These are phyloP conservation scores for Gentiana macrophylla DNA, from an alignment of 257 asterid genomes.

Conservation along the genomic window DNA sequence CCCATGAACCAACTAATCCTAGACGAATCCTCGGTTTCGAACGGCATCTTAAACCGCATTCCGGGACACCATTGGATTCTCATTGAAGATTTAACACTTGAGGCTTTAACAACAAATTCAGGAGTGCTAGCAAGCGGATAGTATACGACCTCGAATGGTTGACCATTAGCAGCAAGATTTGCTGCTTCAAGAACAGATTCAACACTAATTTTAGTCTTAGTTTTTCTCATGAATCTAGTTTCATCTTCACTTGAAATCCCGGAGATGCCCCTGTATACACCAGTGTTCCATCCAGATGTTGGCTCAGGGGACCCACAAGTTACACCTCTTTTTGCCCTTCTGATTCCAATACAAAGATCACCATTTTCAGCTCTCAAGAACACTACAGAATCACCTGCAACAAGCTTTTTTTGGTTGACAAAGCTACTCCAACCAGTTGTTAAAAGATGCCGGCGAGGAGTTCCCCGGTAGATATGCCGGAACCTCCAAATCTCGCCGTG, in stretches of 20 bases:
- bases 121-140: conserved; percentile 70
- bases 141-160: conserved; percentile 54
- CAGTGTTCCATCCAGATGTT: conserved; percentile 53
- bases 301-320: conserved; percentile 31
- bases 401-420: conserved; percentile 75
- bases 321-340: conserved; percentile 63
- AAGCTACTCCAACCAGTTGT: conserved; percentile 85
- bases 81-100: conserved; percentile 53
- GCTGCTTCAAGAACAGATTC: conserved; percentile 55
- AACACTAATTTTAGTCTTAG: conserved; percentile 29
- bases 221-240: conserved; percentile 14
- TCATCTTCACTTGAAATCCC: conserved; percentile 31
- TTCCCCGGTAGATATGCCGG: conserved; percentile 72
- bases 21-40: conserved; percentile 76
- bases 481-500: conserved; percentile 64
- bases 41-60: conserved; percentile 83
- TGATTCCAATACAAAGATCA: conserved; percentile 54
- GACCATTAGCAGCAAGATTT: conserved; percentile 38
- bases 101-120: conserved; percentile 61
- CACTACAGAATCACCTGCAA: conserved; percentile 74
- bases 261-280: conserved; percentile 27
- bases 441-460: conserved; percentile 65
- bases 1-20: conserved; percentile 89
- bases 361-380: conserved; percentile 72
- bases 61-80: conserved; percentile 59